Evolutionary conservation across 345 rosid species (phyloP).

Genomic region (Raphanus sativus): DNA sequence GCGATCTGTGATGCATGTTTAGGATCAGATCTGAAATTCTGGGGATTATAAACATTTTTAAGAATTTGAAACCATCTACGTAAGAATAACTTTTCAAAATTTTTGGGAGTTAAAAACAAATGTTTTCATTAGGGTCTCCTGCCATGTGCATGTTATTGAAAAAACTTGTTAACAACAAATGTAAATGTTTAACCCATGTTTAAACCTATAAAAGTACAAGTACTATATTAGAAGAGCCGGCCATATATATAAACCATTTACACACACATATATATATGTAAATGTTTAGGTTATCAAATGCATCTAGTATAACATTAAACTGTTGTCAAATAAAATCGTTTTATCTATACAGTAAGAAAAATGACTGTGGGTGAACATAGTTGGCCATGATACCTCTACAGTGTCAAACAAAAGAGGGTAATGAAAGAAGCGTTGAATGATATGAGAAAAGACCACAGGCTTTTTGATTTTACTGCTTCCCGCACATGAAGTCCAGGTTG

Average conservation of each 20-base stretch:
- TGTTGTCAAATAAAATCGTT: not conserved
- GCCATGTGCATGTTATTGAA: not conserved
- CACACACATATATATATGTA: not conserved
- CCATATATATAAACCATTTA: not conserved
- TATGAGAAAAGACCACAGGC: constrained; percentile 13
- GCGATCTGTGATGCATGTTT: not conserved
- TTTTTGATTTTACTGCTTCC: constrained; percentile 22
- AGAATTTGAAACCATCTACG: too few species aligned
- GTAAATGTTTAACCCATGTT: not conserved
- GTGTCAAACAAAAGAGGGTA: constrained; percentile 17
- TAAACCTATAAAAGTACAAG: too few species aligned
- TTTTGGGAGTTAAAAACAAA: too few species aligned
- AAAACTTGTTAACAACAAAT: not conserved
- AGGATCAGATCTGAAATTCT: too few species aligned
- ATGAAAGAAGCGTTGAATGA: constrained; percentile 38
- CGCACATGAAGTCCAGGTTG: constrained; percentile 37
- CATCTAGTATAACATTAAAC: not conserved
- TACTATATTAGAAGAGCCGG: not conserved
- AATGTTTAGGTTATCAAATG: not conserved
- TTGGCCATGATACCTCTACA: constrained; percentile 14
- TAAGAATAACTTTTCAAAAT: too few species aligned
- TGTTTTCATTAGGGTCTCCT: too few species aligned
- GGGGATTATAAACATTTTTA: too few species aligned
- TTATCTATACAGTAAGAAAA: not conserved
- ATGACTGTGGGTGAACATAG: not conserved